Conservation (phyloP, 305 asterid genomes). For the Fraxinus floribunda region DNA sequence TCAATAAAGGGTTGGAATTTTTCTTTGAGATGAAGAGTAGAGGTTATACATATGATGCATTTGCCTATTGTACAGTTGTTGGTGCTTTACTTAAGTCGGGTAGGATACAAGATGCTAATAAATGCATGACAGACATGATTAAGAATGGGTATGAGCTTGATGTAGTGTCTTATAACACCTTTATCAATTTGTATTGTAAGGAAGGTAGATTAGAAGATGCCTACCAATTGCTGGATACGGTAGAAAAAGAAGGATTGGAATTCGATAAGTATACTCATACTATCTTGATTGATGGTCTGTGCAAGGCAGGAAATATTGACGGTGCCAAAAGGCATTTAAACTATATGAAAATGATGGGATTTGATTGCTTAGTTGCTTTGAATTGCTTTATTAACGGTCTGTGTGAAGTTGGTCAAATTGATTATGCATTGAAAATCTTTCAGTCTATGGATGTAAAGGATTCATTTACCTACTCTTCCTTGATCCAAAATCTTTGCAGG, state of each 20-base stretch:
- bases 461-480: slow-evolving; percentile 71
- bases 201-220: slow-evolving; percentile 66
- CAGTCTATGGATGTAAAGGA: slow-evolving; percentile 58
- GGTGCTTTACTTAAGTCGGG: slow-evolving; percentile 65
- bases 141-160: slow-evolving; percentile 78
- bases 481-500: slow-evolving; percentile 78
- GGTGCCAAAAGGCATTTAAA: slow-evolving; percentile 57
- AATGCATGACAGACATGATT: slow-evolving; percentile 60
- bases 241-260: slow-evolving; percentile 53
- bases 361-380: slow-evolving; percentile 62
- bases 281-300: slow-evolving; percentile 72
- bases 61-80: slow-evolving; percentile 72
- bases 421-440: slow-evolving; percentile 64
- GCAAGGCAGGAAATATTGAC: slow-evolving; percentile 63
- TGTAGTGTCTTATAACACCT: slow-evolving; percentile 68
- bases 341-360: slow-evolving; percentile 55
- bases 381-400: slow-evolving; percentile 70
- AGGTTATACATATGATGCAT: slow-evolving; percentile 79
- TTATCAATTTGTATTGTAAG: slow-evolving; percentile 66
- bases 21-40: slow-evolving; percentile 74
- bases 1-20: slow-evolving; percentile 61
- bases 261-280: slow-evolving; percentile 75
- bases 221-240: slow-evolving; percentile 45
- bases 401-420: slow-evolving; percentile 64
- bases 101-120: slow-evolving; percentile 44